Evolutionary conservation across 805 yeast genomes (phyloP).

Genomic region (Yarrowia sp.): DNA sequence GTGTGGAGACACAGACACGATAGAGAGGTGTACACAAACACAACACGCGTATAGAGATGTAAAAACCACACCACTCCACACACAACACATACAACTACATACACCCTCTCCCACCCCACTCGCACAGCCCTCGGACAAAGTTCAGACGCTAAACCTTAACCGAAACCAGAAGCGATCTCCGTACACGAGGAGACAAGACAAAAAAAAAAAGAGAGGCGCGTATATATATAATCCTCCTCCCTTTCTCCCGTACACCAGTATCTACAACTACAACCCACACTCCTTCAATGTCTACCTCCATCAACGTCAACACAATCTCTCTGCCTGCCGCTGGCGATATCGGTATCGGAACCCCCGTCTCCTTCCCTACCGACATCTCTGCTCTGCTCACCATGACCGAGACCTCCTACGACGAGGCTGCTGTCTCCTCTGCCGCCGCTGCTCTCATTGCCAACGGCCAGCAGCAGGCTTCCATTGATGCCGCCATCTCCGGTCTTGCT

Average conservation of each 20-base stretch:
- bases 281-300: conserved; percentile 11
- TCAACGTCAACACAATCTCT: conserved; percentile 9
- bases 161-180: conserved; percentile 20
- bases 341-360: conserved; percentile 17
- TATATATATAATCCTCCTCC: background rate
- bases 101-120: no score
- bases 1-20: background rate
- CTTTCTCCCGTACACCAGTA: no score
- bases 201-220: background rate
- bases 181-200: background rate
- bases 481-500: background rate
- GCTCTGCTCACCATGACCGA: conserved; percentile 18
- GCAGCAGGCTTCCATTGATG: conserved; percentile 17
- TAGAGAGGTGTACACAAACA: no score
- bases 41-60: no score
- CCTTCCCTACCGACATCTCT: conserved; percentile 10
- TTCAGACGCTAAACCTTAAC: conserved; percentile 1
- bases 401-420: conserved; percentile 10
- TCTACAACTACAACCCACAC: no score
- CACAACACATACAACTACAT: no score
- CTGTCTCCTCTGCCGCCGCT: conserved; percentile 16
- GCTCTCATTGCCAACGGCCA: conserved; percentile 1
- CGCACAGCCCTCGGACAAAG: conserved; percentile 4
- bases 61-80: no score
- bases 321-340: conserved; percentile 17